Percentiles rank a stretch among this genome's conserved stretches.
Conservation (phyloP, 768 basidiomycete species). For the Calocera viscosa region DNA sequence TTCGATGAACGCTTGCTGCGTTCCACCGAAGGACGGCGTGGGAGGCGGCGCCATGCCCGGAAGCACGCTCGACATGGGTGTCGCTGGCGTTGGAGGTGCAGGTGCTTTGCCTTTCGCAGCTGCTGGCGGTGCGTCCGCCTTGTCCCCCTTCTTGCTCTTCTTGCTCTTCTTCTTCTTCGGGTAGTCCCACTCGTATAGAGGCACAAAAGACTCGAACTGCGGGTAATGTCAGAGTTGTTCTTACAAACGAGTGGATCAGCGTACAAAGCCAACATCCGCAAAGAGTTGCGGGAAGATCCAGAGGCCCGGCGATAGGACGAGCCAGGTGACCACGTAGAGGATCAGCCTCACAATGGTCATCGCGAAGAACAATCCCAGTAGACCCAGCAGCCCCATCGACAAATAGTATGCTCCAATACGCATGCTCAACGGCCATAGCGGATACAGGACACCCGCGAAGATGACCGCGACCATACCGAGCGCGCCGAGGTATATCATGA, state of each 20-base stretch:
- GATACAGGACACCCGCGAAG: constrained; percentile 98
- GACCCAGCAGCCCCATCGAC: constrained; percentile 71
- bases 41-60: constrained; percentile 10
- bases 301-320: constrained; percentile 78
- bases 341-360: constrained; percentile 84
- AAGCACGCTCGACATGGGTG: constrained; percentile 2
- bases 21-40: background rate
- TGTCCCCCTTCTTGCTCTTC: constrained; percentile 33
- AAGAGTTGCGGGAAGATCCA: constrained; percentile 99
- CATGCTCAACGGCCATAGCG: constrained; percentile 89
- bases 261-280: constrained; percentile 94
- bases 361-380: constrained; percentile 81
- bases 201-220: constrained; percentile 94
- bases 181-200: constrained; percentile 92
- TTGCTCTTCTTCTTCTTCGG: constrained; percentile 57
- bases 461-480: constrained; percentile 84
- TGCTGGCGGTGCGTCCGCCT: constrained; percentile 17
- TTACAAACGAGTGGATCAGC: constrained; percentile 27
- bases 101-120: background rate
- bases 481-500: constrained; percentile 85
- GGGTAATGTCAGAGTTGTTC: background rate
- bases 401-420: constrained; percentile 93
- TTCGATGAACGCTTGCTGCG: constrained; percentile 12
- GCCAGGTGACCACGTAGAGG: constrained; percentile 83
- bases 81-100: constrained; percentile 10